Evolutionary conservation across 495 filamentous ascomycete genomes (phyloP).

Genomic region (Neurospora cerealis): DNA sequence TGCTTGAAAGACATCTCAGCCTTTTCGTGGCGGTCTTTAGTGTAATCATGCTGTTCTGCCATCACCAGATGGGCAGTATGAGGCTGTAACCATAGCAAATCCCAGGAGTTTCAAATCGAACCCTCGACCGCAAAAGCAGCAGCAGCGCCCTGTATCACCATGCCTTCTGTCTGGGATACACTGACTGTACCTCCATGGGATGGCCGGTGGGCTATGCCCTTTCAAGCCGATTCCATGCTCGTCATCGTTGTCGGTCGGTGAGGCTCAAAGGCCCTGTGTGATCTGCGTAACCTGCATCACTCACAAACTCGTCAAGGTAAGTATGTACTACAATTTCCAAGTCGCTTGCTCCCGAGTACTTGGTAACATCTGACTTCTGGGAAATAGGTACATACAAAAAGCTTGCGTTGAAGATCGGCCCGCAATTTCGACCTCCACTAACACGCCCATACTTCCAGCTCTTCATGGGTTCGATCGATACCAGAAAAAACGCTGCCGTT

Average conservation of each 20-base stretch:
- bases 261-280: not conserved
- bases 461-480: not conserved
- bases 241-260: not conserved
- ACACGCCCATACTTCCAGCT: not conserved
- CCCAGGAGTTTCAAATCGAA: not conserved
- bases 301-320: not conserved
- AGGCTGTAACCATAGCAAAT: not conserved
- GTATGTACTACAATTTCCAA: not conserved
- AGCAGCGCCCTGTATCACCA: not conserved
- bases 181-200: not conserved
- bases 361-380: not conserved
- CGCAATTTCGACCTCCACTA: not conserved
- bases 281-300: not conserved
- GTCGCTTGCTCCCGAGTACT: not conserved
- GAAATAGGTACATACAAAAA: not conserved
- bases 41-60: not conserved
- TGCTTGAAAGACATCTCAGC: not conserved
- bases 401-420: not conserved
- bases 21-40: not conserved
- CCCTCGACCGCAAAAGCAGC: not conserved
- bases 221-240: not conserved
- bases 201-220: not conserved
- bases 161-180: not conserved
- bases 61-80: not conserved
- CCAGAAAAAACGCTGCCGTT: not conserved